Evolutionary conservation across 805 yeast species (phyloP), one percentile per base, ranked within the genome.

Genomic region (Dipodascopsis tothii): DNA sequence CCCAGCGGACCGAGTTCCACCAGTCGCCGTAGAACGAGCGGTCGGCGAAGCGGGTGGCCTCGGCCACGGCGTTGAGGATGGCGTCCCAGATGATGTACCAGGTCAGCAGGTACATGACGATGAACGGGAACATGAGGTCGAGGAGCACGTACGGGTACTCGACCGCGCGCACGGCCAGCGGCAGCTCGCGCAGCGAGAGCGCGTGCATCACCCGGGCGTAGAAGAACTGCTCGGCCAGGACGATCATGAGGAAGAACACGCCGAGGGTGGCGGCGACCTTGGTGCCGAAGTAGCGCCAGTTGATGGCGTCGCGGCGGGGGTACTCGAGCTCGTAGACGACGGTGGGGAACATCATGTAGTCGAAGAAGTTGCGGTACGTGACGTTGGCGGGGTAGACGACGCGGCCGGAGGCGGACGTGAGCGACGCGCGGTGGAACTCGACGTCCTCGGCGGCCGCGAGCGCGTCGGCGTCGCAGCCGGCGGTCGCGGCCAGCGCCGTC

Each of bases 1-100:
- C 84, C 96, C 96, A 92, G 34, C 85, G 82, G 17, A 81, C 77
- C 49, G 94, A 84, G 56, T 88, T 85, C 98, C 99, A 92, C 98
- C 98, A 94, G 35, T 86, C 84, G 2, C 94, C 90, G 60, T 94
- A 92, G 63, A 92, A 92, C 53, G 83, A 83, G 40, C 98, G 75
- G 61, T 92, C 96, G 3, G 85, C 96, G 65, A 80, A 94, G 41
- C 72, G 59, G 14, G 95, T 80, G 32, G 90, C 67, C 61, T 92
- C 98, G 0, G 95, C 97, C 55, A 94, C 74, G 20, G 83, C 81
- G 59, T 88, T 90, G 55, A 88, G 68, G 40, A 90, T 90, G 4
- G 90, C 81, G 57, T 92, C 97, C 98, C 98, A 94, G 50, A 94
- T 92, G 49, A 92, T 68, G 60, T 84, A 88, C 65, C 88, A 92